Conservation (phyloP, 2,329 filamentous ascomycete species). For the Paecilomyces fulvus region DNA sequence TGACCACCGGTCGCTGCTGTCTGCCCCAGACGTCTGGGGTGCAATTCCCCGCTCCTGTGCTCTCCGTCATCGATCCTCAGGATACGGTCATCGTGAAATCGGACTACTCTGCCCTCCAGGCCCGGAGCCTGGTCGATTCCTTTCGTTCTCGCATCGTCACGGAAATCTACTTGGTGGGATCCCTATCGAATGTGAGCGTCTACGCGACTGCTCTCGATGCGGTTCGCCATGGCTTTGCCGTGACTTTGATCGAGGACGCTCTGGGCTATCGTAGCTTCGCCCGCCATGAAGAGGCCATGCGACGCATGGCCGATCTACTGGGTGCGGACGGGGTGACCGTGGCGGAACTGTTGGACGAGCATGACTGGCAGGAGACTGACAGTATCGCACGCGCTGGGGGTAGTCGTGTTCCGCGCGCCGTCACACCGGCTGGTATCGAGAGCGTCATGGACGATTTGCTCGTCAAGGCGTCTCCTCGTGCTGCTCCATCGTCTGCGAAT, state of each 20-base stretch:
- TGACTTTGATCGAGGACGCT: slow-evolving; percentile 82
- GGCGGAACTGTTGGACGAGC: slow-evolving; percentile 48
- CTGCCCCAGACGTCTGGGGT: slow-evolving; percentile 34
- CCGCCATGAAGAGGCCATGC: slow-evolving; percentile 63
- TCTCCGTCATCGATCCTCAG: slow-evolving; percentile 40
- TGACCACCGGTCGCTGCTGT: slow-evolving; percentile 32
- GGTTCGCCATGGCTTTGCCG: slow-evolving; percentile 75
- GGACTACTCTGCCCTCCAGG: slow-evolving; percentile 80
- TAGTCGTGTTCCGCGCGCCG: slow-evolving; percentile 8
- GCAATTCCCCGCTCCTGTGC: slow-evolving; percentile 43
- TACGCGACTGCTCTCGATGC: slow-evolving; percentile 89
- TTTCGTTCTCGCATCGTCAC: slow-evolving; percentile 81
- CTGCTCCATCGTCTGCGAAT: slow-evolving; percentile 3
- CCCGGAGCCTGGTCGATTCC: slow-evolving; percentile 63
- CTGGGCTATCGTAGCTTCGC: slow-evolving; percentile 66
- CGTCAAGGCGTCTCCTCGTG: slow-evolving; percentile 13
- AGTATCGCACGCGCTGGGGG: slow-evolving; percentile 21
- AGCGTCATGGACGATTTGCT: slow-evolving; percentile 26
- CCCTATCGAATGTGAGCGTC: slow-evolving; percentile 77
- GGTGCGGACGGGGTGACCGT: slow-evolving; percentile 60
- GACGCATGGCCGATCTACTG: slow-evolving; percentile 63
- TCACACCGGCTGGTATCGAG: slow-evolving; percentile 24
- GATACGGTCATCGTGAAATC: slow-evolving; percentile 58
- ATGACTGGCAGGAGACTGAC: slow-evolving; percentile 35
- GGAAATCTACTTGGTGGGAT: slow-evolving; percentile 81